Base-by-base conservation (phyloP, 129 eudicot genomes). In the Calendula officinalis region DNA sequence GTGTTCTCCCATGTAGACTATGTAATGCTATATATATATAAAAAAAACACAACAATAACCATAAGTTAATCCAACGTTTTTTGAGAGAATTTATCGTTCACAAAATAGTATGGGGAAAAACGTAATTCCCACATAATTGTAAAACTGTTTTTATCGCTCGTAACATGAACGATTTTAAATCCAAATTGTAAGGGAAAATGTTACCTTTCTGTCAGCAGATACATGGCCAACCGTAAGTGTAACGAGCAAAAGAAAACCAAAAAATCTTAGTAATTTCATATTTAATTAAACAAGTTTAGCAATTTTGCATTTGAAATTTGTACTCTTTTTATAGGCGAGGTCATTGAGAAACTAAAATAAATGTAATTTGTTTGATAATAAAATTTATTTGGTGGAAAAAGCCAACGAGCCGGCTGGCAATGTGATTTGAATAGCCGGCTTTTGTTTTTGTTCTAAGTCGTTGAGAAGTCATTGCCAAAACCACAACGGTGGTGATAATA, bases 1-100 rank as follows among this genome's bases (percentile, higher is more conserved):
- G 69, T 74, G 86, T 50, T 74, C 81, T 44, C 90, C 90, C 90
- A 84, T 84, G 79, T 84, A 84, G 22, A 80, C 81, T 30, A 84
- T 74, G 83, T 80, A 84, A 75, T 84, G 90, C 90, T 80, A 73
- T 64, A 62, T 13, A 43, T 16, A 4, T 0, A 60, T 22, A 54
- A 56, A 30, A 8, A n/a, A 7, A 9, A 55, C 13, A 48, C 48
- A 43, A 8, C 48, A 43, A 43, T 43, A 43, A 43, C 14, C 15
- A 34, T 16, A 40, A 11, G 5, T 61, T 61, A 14, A 45, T 7
- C 45, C 43, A 12, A 5, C 10, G 27, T 63, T 43, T 41, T 41
- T 5, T 8, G n/a, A 2, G 7, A 5, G 10, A 22, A 13, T 4
- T 42, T 16, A 41, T 63, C 13, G 3, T 16, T 4, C 33, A 13